A percentile compares a stretch with the other conserved stretches of the same genome.
These are phyloP conservation scores for Phytophthora uliginosa DNA, from an alignment of 352 stramenopile genomes.

Conservation along the genomic window DNA sequence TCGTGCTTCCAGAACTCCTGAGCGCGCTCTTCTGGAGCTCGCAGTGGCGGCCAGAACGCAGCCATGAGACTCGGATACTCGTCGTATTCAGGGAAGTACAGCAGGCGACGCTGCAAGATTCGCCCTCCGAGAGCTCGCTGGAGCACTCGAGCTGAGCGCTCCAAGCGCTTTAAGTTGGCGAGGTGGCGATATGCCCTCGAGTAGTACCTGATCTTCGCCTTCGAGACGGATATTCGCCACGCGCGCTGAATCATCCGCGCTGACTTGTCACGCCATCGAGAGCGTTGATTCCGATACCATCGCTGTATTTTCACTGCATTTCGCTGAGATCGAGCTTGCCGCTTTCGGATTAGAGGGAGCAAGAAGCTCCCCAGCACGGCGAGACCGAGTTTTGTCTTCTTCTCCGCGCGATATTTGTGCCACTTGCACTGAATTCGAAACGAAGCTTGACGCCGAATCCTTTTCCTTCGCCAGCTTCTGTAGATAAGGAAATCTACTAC, in stretches of 20 bases:
- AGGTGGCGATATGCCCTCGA: slow-evolving; percentile 40
- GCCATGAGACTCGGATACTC: slow-evolving; percentile 41
- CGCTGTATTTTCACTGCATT: slow-evolving; percentile 37
- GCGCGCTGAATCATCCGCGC: slow-evolving; percentile 47
- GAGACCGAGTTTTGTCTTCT: slow-evolving; percentile 23
- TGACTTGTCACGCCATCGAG: slow-evolving; percentile 13
- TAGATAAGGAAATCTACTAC: slow-evolving; percentile 48
- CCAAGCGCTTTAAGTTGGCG: slow-evolving; percentile 35
- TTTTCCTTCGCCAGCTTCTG: slow-evolving; percentile 23
- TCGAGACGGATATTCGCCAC: slow-evolving; percentile 54
- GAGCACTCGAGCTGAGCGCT: slow-evolving; percentile 52
- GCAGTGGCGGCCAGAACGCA: slow-evolving; percentile 16
- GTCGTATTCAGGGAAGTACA: slow-evolving; percentile 36
- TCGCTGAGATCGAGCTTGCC: slow-evolving; percentile 14
- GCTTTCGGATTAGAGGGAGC: slow-evolving; percentile 11
- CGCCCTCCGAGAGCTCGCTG: slow-evolving; percentile 50
- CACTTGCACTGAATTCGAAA: slow-evolving; percentile 50
- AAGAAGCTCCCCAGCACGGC: slow-evolving; percentile 38
- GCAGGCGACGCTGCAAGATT: slow-evolving; percentile 40
- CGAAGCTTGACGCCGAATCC: slow-evolving; percentile 30
- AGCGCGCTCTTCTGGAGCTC: slow-evolving; percentile 19
- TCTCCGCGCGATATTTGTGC: slow-evolving; percentile 18
- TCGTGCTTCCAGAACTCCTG: slow-evolving; percentile 30
- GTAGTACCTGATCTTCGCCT: slow-evolving; percentile 45
- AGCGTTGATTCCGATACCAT: slow-evolving; percentile 30